Conservation (phyloP, 2,329 filamentous ascomycete species). For the Trichophyton equinum region DNA sequence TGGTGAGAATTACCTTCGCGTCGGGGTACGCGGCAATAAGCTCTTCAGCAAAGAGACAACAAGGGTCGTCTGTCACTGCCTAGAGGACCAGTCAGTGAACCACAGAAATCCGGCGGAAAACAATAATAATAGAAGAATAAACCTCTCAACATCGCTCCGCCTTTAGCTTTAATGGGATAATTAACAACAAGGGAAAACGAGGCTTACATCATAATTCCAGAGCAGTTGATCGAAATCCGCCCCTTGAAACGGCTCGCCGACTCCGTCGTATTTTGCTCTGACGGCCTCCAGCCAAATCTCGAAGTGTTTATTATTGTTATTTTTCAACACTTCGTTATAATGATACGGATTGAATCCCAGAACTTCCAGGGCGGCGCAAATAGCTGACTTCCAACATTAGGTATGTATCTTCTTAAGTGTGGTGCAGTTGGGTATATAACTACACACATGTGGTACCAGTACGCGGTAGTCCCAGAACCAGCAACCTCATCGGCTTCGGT, state of each 20-base stretch:
- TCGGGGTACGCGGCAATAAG: constrained; percentile 60
- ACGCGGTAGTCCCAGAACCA: constrained; percentile 6
- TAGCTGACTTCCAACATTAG: neutral
- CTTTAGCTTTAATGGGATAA: neutral
- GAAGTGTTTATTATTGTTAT: neutral
- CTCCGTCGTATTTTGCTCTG: neutral
- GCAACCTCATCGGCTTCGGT: constrained; percentile 6
- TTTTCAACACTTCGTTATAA: neutral
- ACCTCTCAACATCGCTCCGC: neutral
- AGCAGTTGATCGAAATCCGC: neutral
- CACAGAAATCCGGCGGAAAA: neutral
- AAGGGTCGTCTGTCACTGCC: constrained; percentile 57
- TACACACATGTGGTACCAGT: constrained; percentile 9
- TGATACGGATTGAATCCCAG: neutral
- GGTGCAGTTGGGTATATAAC: neutral
- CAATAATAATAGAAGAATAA: too few relatives aligned
- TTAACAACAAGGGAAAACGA: neutral
- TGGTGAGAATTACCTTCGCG: constrained; percentile 58
- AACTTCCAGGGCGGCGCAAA: neutral
- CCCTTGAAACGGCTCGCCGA: neutral
- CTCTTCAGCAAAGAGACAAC: constrained; percentile 55
- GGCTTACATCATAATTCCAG: neutral
- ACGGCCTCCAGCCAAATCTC: neutral
- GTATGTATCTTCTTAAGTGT: neutral
- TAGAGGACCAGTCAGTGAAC: neutral